Evolutionary conservation across 208 protist genomes (phyloP), one percentile per base, ranked within the genome.

Genomic region (Histomonas meleagridis): DNA sequence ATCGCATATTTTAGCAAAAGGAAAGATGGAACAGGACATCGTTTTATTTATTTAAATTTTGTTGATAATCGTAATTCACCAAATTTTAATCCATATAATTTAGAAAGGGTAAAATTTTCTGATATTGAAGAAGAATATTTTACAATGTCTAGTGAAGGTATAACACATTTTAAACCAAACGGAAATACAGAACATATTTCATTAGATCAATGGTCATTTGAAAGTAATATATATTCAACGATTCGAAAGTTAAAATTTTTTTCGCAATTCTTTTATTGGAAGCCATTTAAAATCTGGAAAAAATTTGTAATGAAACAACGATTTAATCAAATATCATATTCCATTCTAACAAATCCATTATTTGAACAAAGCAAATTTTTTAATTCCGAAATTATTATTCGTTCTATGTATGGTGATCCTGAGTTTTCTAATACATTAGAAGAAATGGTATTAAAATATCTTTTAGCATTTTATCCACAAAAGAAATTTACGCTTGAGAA

Each of bases 1-100:
- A 86, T 86, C 38, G 76, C 76, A 18, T 86, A 86, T 55, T 86
- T 86, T 46, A 86, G 76, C 26, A 86, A 86, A 48, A 51, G 76
- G 55, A 86, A 86, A 55, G 76, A 86, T 55, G 76, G 76, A 7
- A 9, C 46, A 28, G 76, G 76, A 38, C 76, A 86, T 28, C 4
- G 76, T 38, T 86, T 86, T 55, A 86, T 86, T 35, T 86, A 53
- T 38, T 51, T 86, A n/a, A 86, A 51, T 55, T 28, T 32, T 55
- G 38, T 26, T 38, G 46, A 16, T 38, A 4, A 86, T 51, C 1
- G 40, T 55, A 55, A 32, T 55, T 9, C 3, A 7, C 76, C 76
- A 38, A 2, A 28, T 35, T 86, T 51, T 28, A 48, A 86, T 86
- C 76, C 76, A 55, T 86, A 86, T 86, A 32, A 43, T 18, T 28